Percentiles rank a stretch among this genome's conserved stretches.
These are phyloP conservation scores for Harringtonia aguacate DNA, from an alignment of 2,329 filamentous ascomycete genomes.

Conservation along the genomic window DNA sequence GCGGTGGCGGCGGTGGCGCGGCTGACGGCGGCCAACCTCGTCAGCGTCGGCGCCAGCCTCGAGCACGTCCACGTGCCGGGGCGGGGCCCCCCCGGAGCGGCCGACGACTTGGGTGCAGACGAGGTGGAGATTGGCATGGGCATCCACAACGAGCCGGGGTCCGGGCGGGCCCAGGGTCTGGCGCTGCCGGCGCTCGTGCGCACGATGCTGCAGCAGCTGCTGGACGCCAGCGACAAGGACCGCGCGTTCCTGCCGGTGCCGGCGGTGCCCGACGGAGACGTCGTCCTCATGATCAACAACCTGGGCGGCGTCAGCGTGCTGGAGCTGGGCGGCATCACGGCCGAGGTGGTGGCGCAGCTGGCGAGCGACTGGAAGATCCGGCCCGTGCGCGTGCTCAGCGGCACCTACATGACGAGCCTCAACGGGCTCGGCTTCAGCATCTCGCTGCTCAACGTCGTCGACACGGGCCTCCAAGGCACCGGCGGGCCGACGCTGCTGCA, in stretches of 20 bases:
- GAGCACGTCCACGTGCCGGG: conserved; percentile 93
- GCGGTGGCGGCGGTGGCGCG: conserved; percentile 65
- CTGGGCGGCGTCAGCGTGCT: conserved; percentile 65
- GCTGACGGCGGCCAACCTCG: conserved; percentile 62
- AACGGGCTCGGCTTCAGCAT: conserved; percentile 70
- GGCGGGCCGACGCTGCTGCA: conserved; percentile 53
- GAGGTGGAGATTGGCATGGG: conserved; percentile 65
- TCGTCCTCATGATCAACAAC: conserved; percentile 65
- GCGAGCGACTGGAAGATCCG: conserved; percentile 43
- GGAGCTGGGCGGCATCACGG: conserved; percentile 61
- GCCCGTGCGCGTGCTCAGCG: conserved; percentile 54
- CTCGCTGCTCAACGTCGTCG: conserved; percentile 53
- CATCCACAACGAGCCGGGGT: conserved; percentile 62
- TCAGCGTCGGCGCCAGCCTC: conserved; percentile 76
- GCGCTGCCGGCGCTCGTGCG: conserved; percentile 43
- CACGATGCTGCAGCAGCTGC: conserved; percentile 59
- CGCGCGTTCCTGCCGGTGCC: conserved; percentile 58
- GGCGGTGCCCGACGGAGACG: conserved; percentile 49
- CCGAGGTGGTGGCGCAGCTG: conserved; percentile 57
- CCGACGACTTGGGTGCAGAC: conserved; percentile 44
- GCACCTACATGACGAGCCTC: conserved; percentile 69
- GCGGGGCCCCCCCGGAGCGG: conserved; percentile 37
- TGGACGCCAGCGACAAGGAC: conserved; percentile 55
- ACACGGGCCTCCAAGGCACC: conserved; percentile 42
- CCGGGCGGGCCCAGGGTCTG: conserved; percentile 36